Evolutionary conservation across 2,329 filamentous ascomycete species (phyloP), one percentile per base, ranked within the genome.

Genomic region (Stachybotrys chartarum): DNA sequence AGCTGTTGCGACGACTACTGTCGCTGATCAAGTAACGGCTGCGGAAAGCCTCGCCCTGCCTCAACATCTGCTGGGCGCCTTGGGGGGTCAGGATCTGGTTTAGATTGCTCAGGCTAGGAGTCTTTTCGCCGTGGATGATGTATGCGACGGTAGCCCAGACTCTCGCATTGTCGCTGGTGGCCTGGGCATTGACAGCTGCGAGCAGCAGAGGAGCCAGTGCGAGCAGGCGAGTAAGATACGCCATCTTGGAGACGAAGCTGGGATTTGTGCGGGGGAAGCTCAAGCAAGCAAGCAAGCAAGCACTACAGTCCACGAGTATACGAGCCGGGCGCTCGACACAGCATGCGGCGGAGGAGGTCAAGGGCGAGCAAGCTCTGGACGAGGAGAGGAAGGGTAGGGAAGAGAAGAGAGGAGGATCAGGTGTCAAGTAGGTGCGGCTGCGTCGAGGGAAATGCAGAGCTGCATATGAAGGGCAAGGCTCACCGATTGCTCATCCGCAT

Each of bases 101-200:
- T 7, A 65, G 56, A 4, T 62, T 46, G 14, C 66, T 64, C 1
- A 67, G 50, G 3, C 70, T 50, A 3, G 81, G 81, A 5, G 75
- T 80, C 46, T 72, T 78, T 63, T 85, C 81, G 61, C 82, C 82
- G 61, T 83, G 69, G 58, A 77, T 69, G 59, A 81, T 60, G 63
- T 75, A 80, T 30, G 72, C 74, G 48, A 78, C 74, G 0, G 74
- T 75, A 5, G 76, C 75, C 77, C 78, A 81, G 52, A 82, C 73
- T 30, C 69, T 75, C 52, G 73, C 70, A 45, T 65, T 67, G 17
- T 59, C 56, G 35, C 63, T 65, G 32, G 58, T 57, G 12, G 66
- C 62, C 52, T 74, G 69, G 7, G 70, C 73, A 16, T 62, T 56
- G 39, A 59, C 56, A 42, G 59, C 58, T 18, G 59, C 56, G 30